Evolutionary conservation across 352 stramenopile species (phyloP).

Genomic region (Lagenidium giganteum): DNA sequence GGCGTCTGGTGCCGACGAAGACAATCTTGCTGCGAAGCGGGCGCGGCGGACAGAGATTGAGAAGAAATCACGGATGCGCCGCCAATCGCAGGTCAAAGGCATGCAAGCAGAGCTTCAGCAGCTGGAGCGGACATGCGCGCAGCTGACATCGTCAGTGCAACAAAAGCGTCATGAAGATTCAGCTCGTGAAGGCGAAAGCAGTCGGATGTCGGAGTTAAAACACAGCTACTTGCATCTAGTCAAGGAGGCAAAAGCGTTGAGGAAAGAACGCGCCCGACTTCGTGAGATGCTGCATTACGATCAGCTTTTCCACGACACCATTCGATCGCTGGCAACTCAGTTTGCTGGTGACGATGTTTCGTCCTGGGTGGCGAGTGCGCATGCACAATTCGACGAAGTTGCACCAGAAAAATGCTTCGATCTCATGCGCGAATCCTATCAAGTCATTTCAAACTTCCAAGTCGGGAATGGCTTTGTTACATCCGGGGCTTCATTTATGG

Average conservation of each 20-base stretch:
- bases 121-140: slow-evolving; percentile 40
- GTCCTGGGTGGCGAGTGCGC: slow-evolving; percentile 19
- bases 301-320: slow-evolving; percentile 53
- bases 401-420: slow-evolving; percentile 23
- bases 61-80: slow-evolving; percentile 38
- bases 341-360: slow-evolving; percentile 19
- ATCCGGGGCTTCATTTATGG: slow-evolving; percentile 41
- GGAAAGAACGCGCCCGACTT: slow-evolving; percentile 42
- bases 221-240: slow-evolving; percentile 32
- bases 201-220: slow-evolving; percentile 20
- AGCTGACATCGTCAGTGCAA: slow-evolving; percentile 21
- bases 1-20: too few species aligned
- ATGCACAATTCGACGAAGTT: slow-evolving; percentile 31
- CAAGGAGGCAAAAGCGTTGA: slow-evolving; percentile 31
- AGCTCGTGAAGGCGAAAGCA: slow-evolving; percentile 23
- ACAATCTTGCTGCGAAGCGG: slow-evolving; percentile 23
- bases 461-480: slow-evolving; percentile 31
- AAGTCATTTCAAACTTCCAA: slow-evolving; percentile 49
- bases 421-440: slow-evolving; percentile 52
- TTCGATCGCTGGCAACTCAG: slow-evolving; percentile 19
- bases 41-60: slow-evolving; percentile 57
- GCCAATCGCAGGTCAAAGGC: too few species aligned
- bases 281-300: slow-evolving; percentile 44
- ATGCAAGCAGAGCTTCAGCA: slow-evolving; percentile 51
- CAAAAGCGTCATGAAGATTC: slow-evolving; percentile 14